Conservation (phyloP, 2,329 filamentous ascomycete genomes). For the Pseudogymnoascus sp. region DNA sequence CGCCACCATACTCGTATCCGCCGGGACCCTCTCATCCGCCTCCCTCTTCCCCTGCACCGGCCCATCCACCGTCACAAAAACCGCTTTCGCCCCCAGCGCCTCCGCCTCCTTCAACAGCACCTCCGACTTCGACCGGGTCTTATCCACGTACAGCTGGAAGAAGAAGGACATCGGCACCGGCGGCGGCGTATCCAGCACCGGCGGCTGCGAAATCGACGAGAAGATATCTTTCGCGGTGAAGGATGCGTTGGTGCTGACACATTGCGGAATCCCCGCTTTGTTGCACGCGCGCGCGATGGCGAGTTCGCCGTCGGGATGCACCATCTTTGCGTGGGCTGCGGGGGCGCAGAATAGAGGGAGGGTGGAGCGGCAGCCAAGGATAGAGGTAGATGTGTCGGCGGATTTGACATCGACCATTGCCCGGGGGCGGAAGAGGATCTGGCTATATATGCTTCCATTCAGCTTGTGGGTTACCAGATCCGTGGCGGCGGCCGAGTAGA, state of each 20-base stretch:
- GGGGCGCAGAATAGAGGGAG: constrained; percentile 58
- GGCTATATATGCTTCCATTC: constrained; percentile 47
- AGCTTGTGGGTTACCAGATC: constrained; percentile 57
- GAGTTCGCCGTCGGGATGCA: constrained; percentile 57
- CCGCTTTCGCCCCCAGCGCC: constrained; percentile 40
- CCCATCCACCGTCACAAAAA: constrained; percentile 53
- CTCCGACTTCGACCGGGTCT: constrained; percentile 44
- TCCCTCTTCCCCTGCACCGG: constrained; percentile 49
- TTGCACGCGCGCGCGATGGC: constrained; percentile 47
- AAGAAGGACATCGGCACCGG: constrained; percentile 36
- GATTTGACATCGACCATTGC: constrained; percentile 48
- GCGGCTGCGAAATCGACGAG: constrained; percentile 21
- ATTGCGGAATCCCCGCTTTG: constrained; percentile 47
- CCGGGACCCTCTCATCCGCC: constrained; percentile 38
- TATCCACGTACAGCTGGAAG: constrained; percentile 58
- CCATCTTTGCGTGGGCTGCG: constrained; percentile 55
- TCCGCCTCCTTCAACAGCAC: constrained; percentile 41
- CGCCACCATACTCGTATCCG: constrained; percentile 39
- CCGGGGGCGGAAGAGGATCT: constrained; percentile 52
- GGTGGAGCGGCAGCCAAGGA: constrained; percentile 45
- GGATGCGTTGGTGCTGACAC: constrained; percentile 54
- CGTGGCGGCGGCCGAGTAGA: constrained; percentile 59
- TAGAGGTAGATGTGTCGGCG: constrained; percentile 43
- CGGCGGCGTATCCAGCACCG: constrained; percentile 15
- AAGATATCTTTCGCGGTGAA: constrained; percentile 49